Conservation (phyloP, 2,329 filamentous ascomycete genomes). For the Xylariales sp. region DNA sequence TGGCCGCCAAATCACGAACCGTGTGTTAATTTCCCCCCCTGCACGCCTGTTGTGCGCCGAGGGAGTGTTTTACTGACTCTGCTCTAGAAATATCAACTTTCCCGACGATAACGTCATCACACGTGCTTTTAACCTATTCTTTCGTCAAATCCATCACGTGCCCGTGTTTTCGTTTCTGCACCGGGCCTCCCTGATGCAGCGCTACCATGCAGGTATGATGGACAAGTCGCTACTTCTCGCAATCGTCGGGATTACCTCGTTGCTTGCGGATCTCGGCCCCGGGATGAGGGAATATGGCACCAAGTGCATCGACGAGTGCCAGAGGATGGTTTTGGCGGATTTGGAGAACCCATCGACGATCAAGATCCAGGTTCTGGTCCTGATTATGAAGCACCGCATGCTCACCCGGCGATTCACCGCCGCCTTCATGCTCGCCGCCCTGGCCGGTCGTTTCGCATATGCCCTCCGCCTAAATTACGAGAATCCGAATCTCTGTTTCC, state of each 20-base stretch:
- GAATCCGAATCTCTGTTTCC: conserved; percentile 37
- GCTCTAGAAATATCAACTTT: conserved; percentile 32
- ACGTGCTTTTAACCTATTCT: conserved; percentile 53
- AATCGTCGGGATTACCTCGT: conserved; percentile 51
- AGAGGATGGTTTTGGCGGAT: conserved; percentile 46
- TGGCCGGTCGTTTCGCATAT: conserved; percentile 42
- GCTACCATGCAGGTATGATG: conserved; percentile 52
- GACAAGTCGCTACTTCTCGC: conserved; percentile 50
- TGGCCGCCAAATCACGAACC: conserved; percentile 23
- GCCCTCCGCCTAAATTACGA: conserved; percentile 46
- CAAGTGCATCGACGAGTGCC: conserved; percentile 51
- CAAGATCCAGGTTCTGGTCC: conserved; percentile 44
- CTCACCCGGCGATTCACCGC: conserved; percentile 38
- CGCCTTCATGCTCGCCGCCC: conserved; percentile 43
- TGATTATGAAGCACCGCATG: conserved; percentile 44
- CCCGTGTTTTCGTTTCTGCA: conserved; percentile 56
- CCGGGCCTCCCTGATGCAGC: conserved; percentile 55
- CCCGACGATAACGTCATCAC: conserved; percentile 42
- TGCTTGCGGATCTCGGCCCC: conserved; percentile 50
- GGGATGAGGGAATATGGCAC: conserved; percentile 48
- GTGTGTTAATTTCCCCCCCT: conserved; percentile 13
- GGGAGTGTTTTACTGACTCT: conserved; percentile 45
- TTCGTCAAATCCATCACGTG: conserved; percentile 55
- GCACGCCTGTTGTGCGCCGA: no score
- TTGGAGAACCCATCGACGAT: conserved; percentile 53